Evolutionary conservation across 1,139 yeast species (phyloP).

Genomic region (Nakaseomyces delphensis): DNA sequence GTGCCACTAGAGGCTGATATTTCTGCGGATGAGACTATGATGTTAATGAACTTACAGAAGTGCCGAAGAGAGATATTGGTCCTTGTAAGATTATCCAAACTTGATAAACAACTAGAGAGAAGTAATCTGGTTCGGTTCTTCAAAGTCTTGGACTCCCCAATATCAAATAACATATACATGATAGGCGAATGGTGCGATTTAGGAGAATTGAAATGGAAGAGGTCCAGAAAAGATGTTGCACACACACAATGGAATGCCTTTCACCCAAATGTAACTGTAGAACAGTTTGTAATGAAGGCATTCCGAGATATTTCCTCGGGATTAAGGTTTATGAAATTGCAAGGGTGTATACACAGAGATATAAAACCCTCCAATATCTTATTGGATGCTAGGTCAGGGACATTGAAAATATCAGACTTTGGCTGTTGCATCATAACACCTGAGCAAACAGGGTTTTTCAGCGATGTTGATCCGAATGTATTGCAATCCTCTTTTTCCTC

Average conservation of each 20-base stretch:
- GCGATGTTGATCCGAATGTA: conserved; percentile 10
- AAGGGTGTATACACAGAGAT: conserved; percentile 85
- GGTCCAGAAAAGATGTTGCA: conserved; percentile 12
- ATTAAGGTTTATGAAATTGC: conserved; percentile 34
- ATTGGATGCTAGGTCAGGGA: conserved; percentile 51
- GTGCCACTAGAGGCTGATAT: conserved; percentile 6
- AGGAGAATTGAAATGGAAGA: conserved; percentile 31
- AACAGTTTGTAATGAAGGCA: conserved; percentile 17
- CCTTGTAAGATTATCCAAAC: conserved; percentile 12
- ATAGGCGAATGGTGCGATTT: conserved; percentile 26
- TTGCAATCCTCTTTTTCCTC: conserved; percentile 14
- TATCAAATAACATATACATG: conserved; percentile 26
- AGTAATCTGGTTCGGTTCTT: conserved; percentile 18
- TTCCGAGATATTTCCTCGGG: conserved; percentile 37
- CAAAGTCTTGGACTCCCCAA: conserved; percentile 25
- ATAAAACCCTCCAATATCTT: conserved; percentile 88
- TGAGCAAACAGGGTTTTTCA: conserved; percentile 4
- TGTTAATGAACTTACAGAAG: conserved; percentile 26
- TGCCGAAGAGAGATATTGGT: conserved; percentile 30
- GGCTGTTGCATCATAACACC: conserved; percentile 40
- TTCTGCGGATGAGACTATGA: conserved; percentile 22
- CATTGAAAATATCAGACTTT: conserved; percentile 85
- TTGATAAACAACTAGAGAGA: conserved; percentile 4
- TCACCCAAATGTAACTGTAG: conserved; percentile 11
- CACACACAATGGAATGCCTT: conserved; percentile 24